phyloP scores from a whole-genome alignment of 192 early-diverging fungal species.

The Umbelopsis sp. region DNA sequence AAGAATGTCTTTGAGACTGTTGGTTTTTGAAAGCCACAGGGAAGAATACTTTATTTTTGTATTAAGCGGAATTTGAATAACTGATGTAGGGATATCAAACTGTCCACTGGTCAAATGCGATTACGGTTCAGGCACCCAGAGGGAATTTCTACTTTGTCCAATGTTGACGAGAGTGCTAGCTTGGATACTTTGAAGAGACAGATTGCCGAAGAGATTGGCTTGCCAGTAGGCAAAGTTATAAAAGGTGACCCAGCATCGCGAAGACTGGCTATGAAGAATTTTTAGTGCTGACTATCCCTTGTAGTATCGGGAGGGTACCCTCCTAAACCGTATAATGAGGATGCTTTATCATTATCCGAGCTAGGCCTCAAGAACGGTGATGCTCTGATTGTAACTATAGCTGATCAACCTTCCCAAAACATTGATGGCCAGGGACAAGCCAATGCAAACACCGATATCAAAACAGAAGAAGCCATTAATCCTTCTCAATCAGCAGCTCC shows the following conservation, averaged over 20 bases:
- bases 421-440: not conserved
- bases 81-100: no score
- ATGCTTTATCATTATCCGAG: conserved; percentile 20
- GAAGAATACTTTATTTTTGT: not conserved
- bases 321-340: conserved; percentile 37
- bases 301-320: conserved; percentile 49
- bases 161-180: conserved; percentile 28
- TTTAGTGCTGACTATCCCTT: not conserved
- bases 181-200: conserved; percentile 29
- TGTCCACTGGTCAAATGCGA: conserved; percentile 34
- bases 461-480: not conserved
- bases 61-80: no score
- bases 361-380: conserved; percentile 49
- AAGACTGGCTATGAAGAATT: not conserved
- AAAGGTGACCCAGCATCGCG: not conserved
- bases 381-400: conserved; percentile 30
- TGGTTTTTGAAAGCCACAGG: conserved; percentile 11
- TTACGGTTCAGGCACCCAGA: conserved; percentile 47
- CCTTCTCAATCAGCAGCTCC: not conserved
- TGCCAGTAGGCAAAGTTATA: conserved; percentile 4
- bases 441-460: not conserved
- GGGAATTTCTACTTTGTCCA: conserved; percentile 40
- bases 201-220: conserved; percentile 13
- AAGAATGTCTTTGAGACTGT: not conserved
- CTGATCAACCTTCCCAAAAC: not conserved